These are phyloP conservation scores for Excoecaria agallocha DNA, from an alignment of 345 rosid species.

Conservation along the genomic window DNA sequence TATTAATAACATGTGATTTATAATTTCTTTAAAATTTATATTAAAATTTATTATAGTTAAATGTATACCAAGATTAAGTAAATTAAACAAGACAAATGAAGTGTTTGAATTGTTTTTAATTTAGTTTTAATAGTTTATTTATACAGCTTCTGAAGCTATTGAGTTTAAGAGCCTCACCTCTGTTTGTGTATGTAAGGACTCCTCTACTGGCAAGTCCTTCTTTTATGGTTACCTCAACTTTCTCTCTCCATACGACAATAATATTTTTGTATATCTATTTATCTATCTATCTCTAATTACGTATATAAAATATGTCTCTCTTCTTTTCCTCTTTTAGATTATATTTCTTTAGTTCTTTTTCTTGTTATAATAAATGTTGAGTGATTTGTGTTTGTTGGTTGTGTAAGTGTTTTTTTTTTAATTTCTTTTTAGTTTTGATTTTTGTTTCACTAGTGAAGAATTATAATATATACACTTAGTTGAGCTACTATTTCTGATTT, in stretches of 20 bases:
- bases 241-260: constrained; percentile 56
- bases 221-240: constrained; percentile 87
- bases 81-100: too few species aligned
- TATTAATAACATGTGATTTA: too few species aligned
- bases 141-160: too few species aligned
- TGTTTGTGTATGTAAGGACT: constrained; percentile 64
- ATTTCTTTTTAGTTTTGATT: background rate
- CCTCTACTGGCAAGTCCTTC: constrained; percentile 55
- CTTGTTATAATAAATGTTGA: background rate
- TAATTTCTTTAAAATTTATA: too few species aligned
- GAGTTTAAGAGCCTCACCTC: constrained; percentile 65
- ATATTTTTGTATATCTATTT: background rate
- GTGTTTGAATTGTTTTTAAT: too few species aligned
- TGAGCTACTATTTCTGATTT: constrained; percentile 1
- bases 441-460: background rate
- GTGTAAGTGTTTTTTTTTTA: background rate
- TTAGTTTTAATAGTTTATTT: too few species aligned
- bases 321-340: background rate
- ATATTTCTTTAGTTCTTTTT: background rate
- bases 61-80: too few species aligned
- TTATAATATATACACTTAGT: background rate
- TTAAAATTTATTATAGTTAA: too few species aligned
- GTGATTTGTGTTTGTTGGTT: background rate
- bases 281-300: background rate
- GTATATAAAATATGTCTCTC: background rate